Conservation (phyloP, 2,329 filamentous ascomycete species). For the Achaetomium macrosporum region DNA sequence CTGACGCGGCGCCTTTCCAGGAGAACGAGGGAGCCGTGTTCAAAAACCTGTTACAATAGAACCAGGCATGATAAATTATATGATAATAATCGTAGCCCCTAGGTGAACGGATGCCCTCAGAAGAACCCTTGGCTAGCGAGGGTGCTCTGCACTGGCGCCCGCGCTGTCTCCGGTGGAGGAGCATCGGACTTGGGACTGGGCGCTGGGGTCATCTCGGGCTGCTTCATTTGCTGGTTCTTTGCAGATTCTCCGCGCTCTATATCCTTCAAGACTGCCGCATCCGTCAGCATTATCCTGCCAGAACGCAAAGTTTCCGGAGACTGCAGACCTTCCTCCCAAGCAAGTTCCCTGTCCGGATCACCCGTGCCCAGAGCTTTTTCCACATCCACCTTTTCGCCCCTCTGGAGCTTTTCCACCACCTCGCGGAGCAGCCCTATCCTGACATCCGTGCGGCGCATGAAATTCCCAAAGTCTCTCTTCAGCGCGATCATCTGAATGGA, state of each 20-base stretch:
- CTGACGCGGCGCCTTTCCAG: slow-evolving; percentile 11
- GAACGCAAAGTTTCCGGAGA: neutral
- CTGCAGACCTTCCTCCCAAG: slow-evolving; percentile 71
- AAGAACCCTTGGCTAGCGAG: slow-evolving; percentile 38
- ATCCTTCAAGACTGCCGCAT: slow-evolving; percentile 52
- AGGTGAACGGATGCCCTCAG: slow-evolving; percentile 28
- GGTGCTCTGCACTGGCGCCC: slow-evolving; percentile 9
- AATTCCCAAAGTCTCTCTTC: slow-evolving; percentile 67
- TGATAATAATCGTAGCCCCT: slow-evolving; percentile 11
- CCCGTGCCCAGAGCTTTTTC: slow-evolving; percentile 76
- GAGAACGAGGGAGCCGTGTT: slow-evolving; percentile 38
- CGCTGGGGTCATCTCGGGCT: slow-evolving; percentile 25
- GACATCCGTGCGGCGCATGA: slow-evolving; percentile 69
- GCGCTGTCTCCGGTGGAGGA: slow-evolving; percentile 22
- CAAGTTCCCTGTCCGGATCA: slow-evolving; percentile 64
- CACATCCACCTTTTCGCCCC: slow-evolving; percentile 76
- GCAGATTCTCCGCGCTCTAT: slow-evolving; percentile 58
- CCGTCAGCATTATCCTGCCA: slow-evolving; percentile 9
- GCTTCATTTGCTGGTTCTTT: slow-evolving; percentile 41
- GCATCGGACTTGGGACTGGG: slow-evolving; percentile 22
- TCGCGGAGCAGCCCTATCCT: slow-evolving; percentile 72
- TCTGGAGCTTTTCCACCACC: slow-evolving; percentile 63
- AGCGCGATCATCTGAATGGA: slow-evolving; percentile 87
- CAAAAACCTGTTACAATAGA: slow-evolving; percentile 55
- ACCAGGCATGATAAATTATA: slow-evolving; percentile 4